Evolutionary conservation across 75 land plant species (phyloP).

Genomic region (Pinus tabuliformis): DNA sequence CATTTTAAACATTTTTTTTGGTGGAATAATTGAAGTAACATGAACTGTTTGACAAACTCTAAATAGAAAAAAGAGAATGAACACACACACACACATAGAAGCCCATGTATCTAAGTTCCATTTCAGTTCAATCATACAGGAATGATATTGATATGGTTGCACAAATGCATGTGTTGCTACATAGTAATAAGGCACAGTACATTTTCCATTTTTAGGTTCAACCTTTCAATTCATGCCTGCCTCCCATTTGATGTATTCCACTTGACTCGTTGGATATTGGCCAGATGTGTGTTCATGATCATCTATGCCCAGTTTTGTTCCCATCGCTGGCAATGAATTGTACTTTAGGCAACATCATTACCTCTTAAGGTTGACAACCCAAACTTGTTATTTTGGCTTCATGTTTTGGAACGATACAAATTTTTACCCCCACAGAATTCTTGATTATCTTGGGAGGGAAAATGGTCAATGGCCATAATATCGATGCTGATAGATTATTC

Average conservation of each 20-base stretch:
- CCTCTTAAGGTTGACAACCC: too few relatives aligned
- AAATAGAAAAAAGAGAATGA: too few relatives aligned
- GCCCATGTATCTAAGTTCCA: neutral
- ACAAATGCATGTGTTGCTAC: neutral
- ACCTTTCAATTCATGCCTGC: neutral
- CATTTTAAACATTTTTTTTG: neutral
- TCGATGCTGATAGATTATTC: too few relatives aligned
- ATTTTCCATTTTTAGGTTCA: neutral
- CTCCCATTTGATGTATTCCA: neutral
- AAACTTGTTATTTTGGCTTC: too few relatives aligned
- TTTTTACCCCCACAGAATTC: too few relatives aligned
- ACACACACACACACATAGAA: neutral
- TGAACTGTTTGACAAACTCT: neutral
- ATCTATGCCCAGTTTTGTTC: too few relatives aligned
- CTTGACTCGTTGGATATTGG: neutral
- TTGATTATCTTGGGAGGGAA: too few relatives aligned
- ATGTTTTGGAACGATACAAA: too few relatives aligned
- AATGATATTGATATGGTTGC: neutral
- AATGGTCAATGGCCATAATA: too few relatives aligned
- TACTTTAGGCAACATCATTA: too few relatives aligned
- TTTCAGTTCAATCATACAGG: constrained; percentile 1
- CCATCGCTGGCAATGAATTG: too few relatives aligned
- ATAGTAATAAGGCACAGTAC: neutral
- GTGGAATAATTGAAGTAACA: neutral
- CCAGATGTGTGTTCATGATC: neutral